Base-by-base conservation (phyloP, 2,329 filamentous ascomycete species). In the Chrysoporthe cubensis region DNA sequence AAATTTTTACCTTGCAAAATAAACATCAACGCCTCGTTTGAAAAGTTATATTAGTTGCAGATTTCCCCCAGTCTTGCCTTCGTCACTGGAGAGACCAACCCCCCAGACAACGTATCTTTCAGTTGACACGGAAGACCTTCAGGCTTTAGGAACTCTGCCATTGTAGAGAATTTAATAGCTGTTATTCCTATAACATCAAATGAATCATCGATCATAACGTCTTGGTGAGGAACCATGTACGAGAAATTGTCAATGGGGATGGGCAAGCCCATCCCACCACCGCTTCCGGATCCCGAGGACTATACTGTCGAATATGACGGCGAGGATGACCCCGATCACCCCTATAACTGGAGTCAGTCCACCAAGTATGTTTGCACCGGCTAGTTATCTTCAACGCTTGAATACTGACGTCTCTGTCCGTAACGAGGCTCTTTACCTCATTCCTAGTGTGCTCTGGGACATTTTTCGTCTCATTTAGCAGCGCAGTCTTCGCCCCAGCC, bases 281-380 rank as follows among this genome's bases (percentile, higher is more conserved):
- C 77, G 0, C 74, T 88, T 18, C 85, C 85, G 8, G 82, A 82
- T n/a, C 79, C 80, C 69, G 85, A 88, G 73, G 84, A 87, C 68
- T 89, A 88, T 74, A 85, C 88, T 1, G 86, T 88, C 14, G 86
- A 86, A 52, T 86, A 86, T 68, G 81, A 85, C 68, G 83, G 84
- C 0, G 74, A 74, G 0, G 77, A 83, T 63, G 84, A 87, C 69
- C 83, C 83, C 1, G 62, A 81, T 32, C 82, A 86, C 73, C 83
- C 84, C 1, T 81, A 83, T 71, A 87, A 86, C 69, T 86, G 84
- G 84, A 76, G 75, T 0, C 54, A 80, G 4, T 78, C 75, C 67
- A 80, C 76, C 71, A 87, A 85, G 78, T 79, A 66, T 34, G 67
- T 65, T 9, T 1, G 7, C 11, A 40, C n/a, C n/a, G 9, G 3